A percentile compares a stretch with the other conserved stretches of the same genome.
Evolutionary conservation across 768 basidiomycete genomes (phyloP).

Genomic region (Pilatotrama ljubarskyi): DNA sequence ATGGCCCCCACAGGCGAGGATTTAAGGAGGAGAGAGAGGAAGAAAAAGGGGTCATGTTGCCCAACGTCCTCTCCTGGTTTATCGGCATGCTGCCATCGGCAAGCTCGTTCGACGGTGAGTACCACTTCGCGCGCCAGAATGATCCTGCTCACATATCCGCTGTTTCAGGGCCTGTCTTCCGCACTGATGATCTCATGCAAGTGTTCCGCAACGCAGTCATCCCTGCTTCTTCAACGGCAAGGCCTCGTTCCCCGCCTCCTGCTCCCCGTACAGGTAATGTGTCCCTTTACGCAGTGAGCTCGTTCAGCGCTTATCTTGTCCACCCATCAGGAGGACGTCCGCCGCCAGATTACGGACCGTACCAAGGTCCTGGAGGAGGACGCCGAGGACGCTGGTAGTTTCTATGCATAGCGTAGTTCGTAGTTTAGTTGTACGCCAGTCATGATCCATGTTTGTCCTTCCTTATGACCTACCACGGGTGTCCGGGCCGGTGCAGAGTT

Average conservation of each 20-base stretch:
- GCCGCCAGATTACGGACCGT: slow-evolving; percentile 85
- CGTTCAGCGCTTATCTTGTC: slow-evolving; percentile 4
- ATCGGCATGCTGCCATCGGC: slow-evolving; percentile 75
- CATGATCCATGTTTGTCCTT: neutral
- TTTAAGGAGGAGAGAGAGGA: slow-evolving; percentile 44
- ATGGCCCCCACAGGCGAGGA: slow-evolving; percentile 38
- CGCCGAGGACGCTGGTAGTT: slow-evolving; percentile 44
- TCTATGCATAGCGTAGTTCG: neutral
- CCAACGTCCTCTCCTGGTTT: slow-evolving; percentile 76
- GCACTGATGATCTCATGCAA: slow-evolving; percentile 88
- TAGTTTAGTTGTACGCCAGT: neutral
- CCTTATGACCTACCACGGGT: neutral
- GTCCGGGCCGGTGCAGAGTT: too few species aligned
- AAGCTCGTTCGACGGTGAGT: slow-evolving; percentile 80
- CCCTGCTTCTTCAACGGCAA: slow-evolving; percentile 50
- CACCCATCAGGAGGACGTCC: slow-evolving; percentile 57
- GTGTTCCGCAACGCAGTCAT: slow-evolving; percentile 81
- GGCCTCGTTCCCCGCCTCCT: slow-evolving; percentile 54
- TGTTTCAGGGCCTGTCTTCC: slow-evolving; percentile 77
- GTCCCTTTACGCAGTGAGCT: neutral
- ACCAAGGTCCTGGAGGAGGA: slow-evolving; percentile 66
- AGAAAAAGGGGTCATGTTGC: slow-evolving; percentile 41
- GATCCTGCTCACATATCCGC: slow-evolving; percentile 2
- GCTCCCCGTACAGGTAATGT: slow-evolving; percentile 45
- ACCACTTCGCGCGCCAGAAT: neutral